These are phyloP conservation scores for Colletotrichum echinochloae DNA, from an alignment of 2,329 filamentous ascomycete genomes.

Conservation along the genomic window DNA sequence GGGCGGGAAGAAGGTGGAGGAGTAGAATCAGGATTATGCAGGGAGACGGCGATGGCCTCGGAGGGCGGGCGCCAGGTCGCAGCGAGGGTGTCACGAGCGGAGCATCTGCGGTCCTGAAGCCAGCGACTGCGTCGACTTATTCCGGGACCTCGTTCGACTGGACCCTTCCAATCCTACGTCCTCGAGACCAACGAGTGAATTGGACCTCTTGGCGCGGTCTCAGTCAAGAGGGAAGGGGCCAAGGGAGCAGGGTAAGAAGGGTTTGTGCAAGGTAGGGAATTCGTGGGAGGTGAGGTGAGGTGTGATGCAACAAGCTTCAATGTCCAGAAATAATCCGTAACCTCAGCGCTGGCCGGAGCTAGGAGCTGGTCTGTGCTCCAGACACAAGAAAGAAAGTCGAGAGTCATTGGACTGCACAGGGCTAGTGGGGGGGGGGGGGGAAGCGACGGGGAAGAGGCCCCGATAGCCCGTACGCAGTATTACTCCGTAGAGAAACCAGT, in stretches of 20 bases:
- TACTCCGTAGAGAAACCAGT: neutral
- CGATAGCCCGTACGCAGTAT: neutral
- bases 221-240: constrained; percentile 8
- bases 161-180: constrained; percentile 15
- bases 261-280: constrained; percentile 22
- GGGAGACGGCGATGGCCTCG: constrained; percentile 30
- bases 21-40: neutral
- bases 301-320: constrained; percentile 33
- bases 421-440: neutral
- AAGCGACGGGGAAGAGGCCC: constrained; percentile 24
- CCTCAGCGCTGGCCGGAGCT: constrained; percentile 15
- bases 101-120: constrained; percentile 27
- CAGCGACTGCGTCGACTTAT: neutral
- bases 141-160: constrained; percentile 2
- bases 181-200: constrained; percentile 14
- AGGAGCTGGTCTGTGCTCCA: constrained; percentile 27
- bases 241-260: neutral
- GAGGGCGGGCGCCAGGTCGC: constrained; percentile 34
- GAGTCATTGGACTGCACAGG: constrained; percentile 25
- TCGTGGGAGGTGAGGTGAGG: constrained; percentile 24
- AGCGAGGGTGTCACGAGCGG: constrained; percentile 25
- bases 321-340: constrained; percentile 31
- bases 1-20: neutral
- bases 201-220: constrained; percentile 24
- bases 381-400: constrained; percentile 5